Evolutionary conservation across 2,329 filamentous ascomycete genomes (phyloP), one percentile per base, ranked within the genome.

Genomic region (Tolypocladium tropicale): DNA sequence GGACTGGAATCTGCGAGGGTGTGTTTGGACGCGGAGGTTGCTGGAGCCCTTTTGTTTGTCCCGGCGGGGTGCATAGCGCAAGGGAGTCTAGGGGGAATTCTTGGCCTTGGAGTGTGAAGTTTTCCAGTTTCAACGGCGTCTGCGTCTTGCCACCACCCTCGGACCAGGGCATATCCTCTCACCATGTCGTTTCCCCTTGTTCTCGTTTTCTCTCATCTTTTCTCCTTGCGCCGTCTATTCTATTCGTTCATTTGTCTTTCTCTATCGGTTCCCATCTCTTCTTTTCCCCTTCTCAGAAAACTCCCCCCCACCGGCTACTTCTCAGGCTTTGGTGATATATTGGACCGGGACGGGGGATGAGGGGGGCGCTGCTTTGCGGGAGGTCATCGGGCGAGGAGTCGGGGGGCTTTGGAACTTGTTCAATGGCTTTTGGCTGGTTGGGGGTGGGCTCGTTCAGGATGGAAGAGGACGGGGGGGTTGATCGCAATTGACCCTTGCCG

Each of bases 21-120:
- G 58, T 53, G 57, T 54, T 58, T 53, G 63, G 61, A 62, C 58
- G 63, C 65, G 67, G 62, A 62, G 66, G 46, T 72, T 74, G 72
- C 74, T 73, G 75, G 71, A 74, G 68, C 69, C 65, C 65, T 68
- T 68, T 67, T 69, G 65, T 68, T n/a, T 68, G 66, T 70, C 67
- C 63, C 60, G 68, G 64, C 64, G 64, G 66, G 70, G 68, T 73
- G 72, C 72, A 74, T 74, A 74, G 72, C 72, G 72, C 72, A 69
- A 69, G 69, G 70, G 70, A 71, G 71, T 71, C 70, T 71, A 62
- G 65, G 66, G 71, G 64, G 69, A 68, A 68, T 68, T 62, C 65
- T 70, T 71, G 68, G 68, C 66, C 68, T 66, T 70, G 69, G 60
- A 66, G 66, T 65, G 67, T 69, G 69, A 67, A 62, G 63, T 62